Conservation (phyloP, 768 basidiomycete species). For the Rhizopogon rudus region DNA sequence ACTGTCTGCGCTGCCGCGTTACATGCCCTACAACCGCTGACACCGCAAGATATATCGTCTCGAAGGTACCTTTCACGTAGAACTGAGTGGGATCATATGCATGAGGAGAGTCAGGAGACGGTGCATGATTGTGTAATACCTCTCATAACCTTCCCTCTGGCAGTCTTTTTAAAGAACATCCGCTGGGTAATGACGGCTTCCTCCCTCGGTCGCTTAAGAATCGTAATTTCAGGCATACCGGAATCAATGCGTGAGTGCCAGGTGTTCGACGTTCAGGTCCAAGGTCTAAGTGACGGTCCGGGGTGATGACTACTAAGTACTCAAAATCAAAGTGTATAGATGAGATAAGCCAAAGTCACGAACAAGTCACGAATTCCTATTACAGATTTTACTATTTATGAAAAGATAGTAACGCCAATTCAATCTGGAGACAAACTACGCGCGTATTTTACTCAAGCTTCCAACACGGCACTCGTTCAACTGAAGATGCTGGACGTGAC, state of each 20-base stretch:
- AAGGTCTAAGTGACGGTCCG: too few species aligned
- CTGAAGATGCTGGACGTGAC: not conserved
- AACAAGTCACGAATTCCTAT: too few species aligned
- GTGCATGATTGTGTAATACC: slow-evolving; percentile 38
- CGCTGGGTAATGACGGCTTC: slow-evolving; percentile 78
- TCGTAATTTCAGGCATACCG: slow-evolving; percentile 56
- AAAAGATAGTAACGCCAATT: too few species aligned
- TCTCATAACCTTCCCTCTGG: slow-evolving; percentile 89
- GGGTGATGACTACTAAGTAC: too few species aligned
- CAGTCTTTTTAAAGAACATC: slow-evolving; percentile 96
- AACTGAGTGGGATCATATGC: slow-evolving; percentile 39
- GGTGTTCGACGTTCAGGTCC: too few species aligned
- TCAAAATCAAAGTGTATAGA: too few species aligned
- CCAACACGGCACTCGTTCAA: not conserved
- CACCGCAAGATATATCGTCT: slow-evolving; percentile 86
- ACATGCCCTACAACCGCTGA: slow-evolving; percentile 67
- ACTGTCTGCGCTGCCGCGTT: slow-evolving; percentile 30
- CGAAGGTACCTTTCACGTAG: slow-evolving; percentile 91
- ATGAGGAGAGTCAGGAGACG: not conserved
- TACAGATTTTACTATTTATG: too few species aligned
- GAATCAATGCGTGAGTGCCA: too few species aligned
- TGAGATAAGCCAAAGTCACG: too few species aligned
- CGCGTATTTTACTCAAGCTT: not conserved
- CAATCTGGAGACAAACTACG: too few species aligned
- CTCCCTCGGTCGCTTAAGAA: slow-evolving; percentile 63